Conservation (phyloP, 1,139 yeast species). For the Arxiozyma telluris region DNA sequence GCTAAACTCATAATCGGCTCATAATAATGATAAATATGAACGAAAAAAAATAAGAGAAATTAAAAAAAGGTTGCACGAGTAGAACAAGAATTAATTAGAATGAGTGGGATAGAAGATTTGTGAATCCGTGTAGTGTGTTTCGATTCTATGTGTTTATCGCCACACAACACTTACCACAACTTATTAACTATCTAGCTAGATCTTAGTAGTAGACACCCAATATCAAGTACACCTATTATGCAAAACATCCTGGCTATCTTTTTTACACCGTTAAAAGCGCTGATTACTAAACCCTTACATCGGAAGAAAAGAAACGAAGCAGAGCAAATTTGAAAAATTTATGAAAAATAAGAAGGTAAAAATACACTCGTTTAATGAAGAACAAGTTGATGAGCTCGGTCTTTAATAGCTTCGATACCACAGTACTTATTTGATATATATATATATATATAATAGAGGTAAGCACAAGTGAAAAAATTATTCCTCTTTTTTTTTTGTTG, state of each 20-base stretch:
- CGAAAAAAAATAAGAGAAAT: no score
- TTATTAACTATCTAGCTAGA: background rate
- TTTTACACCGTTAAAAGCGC: background rate
- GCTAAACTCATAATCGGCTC: background rate
- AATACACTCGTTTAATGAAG: background rate
- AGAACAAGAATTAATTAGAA: conserved; percentile 9
- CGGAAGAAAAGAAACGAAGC: background rate
- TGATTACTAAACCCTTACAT: background rate
- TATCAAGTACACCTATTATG: no score
- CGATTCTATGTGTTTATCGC: no score
- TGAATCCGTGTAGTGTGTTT: background rate
- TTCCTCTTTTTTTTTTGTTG: no score
- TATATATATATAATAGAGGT: no score
- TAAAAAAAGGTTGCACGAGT: conserved; percentile 5
- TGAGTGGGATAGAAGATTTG: conserved; percentile 3
- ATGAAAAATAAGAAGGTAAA: background rate
- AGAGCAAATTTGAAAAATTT: background rate
- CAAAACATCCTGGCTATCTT: background rate
- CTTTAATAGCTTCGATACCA: no score
- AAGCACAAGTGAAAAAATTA: no score
- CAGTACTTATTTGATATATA: no score
- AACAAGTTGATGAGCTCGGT: no score
- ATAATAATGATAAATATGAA: no score
- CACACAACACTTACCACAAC: background rate
- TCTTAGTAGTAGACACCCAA: no score